Evolutionary conservation across 768 basidiomycete species (phyloP), one percentile per base, ranked within the genome.

Genomic region (Candolleomyces eurysporus): DNA sequence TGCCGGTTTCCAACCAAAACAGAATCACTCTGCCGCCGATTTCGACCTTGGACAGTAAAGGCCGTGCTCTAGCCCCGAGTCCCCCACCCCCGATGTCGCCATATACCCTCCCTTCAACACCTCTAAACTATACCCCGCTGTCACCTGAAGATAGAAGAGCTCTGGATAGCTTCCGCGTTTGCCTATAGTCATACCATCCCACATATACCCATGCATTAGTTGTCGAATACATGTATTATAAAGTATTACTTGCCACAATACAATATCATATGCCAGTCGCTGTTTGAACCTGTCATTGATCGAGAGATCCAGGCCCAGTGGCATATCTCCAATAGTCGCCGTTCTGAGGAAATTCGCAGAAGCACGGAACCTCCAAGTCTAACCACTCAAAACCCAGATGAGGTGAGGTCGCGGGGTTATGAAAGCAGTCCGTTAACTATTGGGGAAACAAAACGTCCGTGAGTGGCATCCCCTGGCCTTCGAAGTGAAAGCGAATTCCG

Each of bases 81-180:
- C 54, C 69, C 65, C 11, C 63, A 58, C 13, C 67, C 8, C 36
- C 36, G 11, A 60, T 75, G 66, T 49, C 69, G 66, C 54, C 70
- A 71, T 31, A 69, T 60, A 58, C 67, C 60, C 22, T 58, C 53
- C 51, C 55, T 59, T 36, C 65, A 59, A 68, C 69, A 7, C 66
- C 68, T 26, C 56, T 54, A 4, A 65, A 68, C 6, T 79, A 78
- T 73, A 76, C 75, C 36, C 77, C 73, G 63, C 76, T 75, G 53
- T 85, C 84, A 10, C 74, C 81, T 50, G 86, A 88, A 68, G 86
- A 88, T 69, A 81, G 79, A 59, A 78, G 84, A 58, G 83, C 78
- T n/a, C 68, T 88, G 58, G 79, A 79, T 63, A 81, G 82, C 49
- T 82, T 88, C 67, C 48, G 77, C 79, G 26, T 69, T 85, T 55